Evolutionary conservation across 2,329 filamentous ascomycete genomes (phyloP), one percentile per base, ranked within the genome.

Genomic region (Phaeomoniella chlamydospora): DNA sequence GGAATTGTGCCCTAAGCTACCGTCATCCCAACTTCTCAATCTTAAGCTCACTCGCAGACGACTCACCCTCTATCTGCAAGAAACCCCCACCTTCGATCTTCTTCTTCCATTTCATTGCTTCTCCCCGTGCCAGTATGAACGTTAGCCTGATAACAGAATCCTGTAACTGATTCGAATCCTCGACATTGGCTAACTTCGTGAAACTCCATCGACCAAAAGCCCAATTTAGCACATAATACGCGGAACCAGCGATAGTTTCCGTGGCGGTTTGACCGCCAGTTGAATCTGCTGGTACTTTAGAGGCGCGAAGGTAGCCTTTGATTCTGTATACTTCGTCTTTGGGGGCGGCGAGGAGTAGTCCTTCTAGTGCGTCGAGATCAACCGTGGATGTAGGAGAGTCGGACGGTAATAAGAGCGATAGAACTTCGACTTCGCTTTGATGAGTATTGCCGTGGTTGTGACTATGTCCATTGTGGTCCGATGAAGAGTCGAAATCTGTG

Each of bases 271-370:
- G 40, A 11, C 60, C 59, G 12, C 66, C 62, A 9, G 59, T 68
- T 3, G 67, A 65, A 33, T 61, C 59, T 2, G 64, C 63, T 0
- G 62, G 59, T 1, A 55, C 59, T 1, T 58, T 51, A 41, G 42
- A 57, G 31, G 55, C 49, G 3, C 58, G 53, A 5, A 79, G 44
- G 3, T 78, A 63, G 0, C 72, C 83, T 57, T 98, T 98, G 55
- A 98, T 96, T 38, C 90, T 76, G 60, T 96, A 98, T 6, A 93
- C 75, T 52, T 96, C 87, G 45, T 98, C 90, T 53, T 92, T 94
- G 1, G 86, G 81, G 0, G 88, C 81, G 0, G 73, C 59, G 18
- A 96, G 68, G 2, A 96, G 63, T 16, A 56, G 43, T 6, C 62
- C 61, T 38, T 77, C 65, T 5, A 94, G 68, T 43, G 79, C 64